These are phyloP conservation scores for Tylopilus sp. DNA, from an alignment of 1,284 basidiomycete species.

Conservation along the genomic window DNA sequence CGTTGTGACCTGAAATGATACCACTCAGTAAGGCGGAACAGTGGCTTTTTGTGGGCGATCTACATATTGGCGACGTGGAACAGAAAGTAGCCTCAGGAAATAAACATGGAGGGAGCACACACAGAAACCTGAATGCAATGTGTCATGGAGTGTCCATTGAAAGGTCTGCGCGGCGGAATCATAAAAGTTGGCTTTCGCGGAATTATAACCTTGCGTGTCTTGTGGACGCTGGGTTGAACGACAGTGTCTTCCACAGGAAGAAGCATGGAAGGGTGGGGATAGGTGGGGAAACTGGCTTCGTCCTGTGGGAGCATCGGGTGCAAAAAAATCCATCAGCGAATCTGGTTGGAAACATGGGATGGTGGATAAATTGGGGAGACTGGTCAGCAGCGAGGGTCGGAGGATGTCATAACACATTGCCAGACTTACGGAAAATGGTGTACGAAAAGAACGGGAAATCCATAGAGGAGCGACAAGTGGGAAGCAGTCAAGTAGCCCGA, in stretches of 20 bases:
- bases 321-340: slow-evolving; percentile 62
- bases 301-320: slow-evolving; percentile 62
- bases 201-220: too few relatives aligned
- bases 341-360: slow-evolving; percentile 66
- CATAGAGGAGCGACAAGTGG: slow-evolving; percentile 64
- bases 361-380: slow-evolving; percentile 66
- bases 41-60: slow-evolving; percentile 22
- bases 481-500: slow-evolving; percentile 53
- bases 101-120: too few relatives aligned
- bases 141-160: too few relatives aligned
- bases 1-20: slow-evolving; percentile 25
- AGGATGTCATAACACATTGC: slow-evolving; percentile 78
- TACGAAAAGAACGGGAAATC: slow-evolving; percentile 65
- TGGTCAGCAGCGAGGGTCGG: slow-evolving; percentile 54
- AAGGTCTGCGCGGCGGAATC: too few relatives aligned
- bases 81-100: too few relatives aligned
- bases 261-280: slow-evolving; percentile 67
- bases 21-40: slow-evolving; percentile 7
- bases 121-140: too few relatives aligned
- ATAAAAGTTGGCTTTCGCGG: too few relatives aligned
- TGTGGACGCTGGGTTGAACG: slow-evolving; percentile 44
- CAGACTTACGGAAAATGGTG: slow-evolving; percentile 61
- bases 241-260: slow-evolving; percentile 49
- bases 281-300: slow-evolving; percentile 64
- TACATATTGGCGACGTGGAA: too few relatives aligned